Evolutionary conservation across 805 yeast species (phyloP).

Genomic region (Ogataea salicorniae): DNA sequence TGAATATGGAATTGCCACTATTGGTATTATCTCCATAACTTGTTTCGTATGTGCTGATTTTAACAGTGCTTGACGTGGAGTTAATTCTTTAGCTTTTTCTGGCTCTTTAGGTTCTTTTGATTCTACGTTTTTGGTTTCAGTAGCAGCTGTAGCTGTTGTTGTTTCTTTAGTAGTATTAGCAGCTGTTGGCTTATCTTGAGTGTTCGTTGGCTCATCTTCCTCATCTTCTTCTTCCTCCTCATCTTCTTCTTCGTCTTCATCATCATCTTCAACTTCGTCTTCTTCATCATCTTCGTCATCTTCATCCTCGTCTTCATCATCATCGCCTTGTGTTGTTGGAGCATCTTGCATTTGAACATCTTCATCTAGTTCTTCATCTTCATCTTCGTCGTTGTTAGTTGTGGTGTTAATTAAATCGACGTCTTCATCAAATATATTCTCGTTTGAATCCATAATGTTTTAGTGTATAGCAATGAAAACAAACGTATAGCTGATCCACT

Average conservation of each 20-base stretch:
- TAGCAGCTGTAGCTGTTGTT: background rate
- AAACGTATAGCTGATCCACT: too few species aligned
- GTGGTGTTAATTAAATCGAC: constrained; percentile 15
- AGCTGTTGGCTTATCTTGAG: constrained; percentile 6
- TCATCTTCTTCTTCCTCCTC: constrained; percentile 22
- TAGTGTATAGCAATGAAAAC: background rate
- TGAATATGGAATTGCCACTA: constrained; percentile 82
- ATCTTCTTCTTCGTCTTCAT: constrained; percentile 13
- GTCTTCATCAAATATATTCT: constrained; percentile 22
- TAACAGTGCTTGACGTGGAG: constrained; percentile 23
- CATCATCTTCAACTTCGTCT: constrained; percentile 19
- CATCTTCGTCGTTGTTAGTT: constrained; percentile 9
- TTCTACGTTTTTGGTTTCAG: constrained; percentile 7
- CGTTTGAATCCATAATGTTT: constrained; percentile 15
- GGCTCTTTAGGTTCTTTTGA: constrained; percentile 9
- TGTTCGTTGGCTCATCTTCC: constrained; percentile 19
- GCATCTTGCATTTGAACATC: constrained; percentile 4
- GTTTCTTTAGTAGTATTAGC: background rate
- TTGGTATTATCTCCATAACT: constrained; percentile 69
- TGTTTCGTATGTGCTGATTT: constrained; percentile 46
- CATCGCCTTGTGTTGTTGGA: constrained; percentile 17
- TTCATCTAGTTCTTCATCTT: constrained; percentile 21
- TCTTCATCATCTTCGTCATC: constrained; percentile 26
- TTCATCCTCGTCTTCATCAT: constrained; percentile 27
- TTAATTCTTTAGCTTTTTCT: constrained; percentile 1